A percentile compares a stretch with the other conserved stretches of the same genome.
phyloP scores from a whole-genome alignment of 169 alveolate genomes.

The Plasmodium blacklocki region DNA sequence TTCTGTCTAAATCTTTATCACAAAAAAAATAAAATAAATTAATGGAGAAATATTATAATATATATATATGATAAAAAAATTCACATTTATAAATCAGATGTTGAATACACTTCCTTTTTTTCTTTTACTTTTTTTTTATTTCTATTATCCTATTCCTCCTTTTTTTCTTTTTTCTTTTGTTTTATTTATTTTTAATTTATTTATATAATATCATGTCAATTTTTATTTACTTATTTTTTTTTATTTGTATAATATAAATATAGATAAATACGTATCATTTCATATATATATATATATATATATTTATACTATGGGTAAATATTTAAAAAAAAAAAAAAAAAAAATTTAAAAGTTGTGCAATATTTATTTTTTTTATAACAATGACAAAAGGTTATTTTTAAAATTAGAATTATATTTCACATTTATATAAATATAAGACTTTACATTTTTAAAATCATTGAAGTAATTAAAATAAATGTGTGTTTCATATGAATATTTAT shows the following conservation, averaged over 20 bases:
- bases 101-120: constrained; percentile 25
- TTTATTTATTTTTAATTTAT: no score
- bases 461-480: constrained; percentile 26
- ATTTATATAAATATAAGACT: constrained; percentile 14
- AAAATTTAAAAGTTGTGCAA: constrained; percentile 42
- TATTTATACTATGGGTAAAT: constrained; percentile 11
- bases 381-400: constrained; percentile 20
- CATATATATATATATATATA: constrained; percentile 17
- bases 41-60: constrained; percentile 13
- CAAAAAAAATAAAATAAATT: constrained; percentile 13
- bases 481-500: constrained; percentile 5
- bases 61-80: constrained; percentile 31
- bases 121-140: no score
- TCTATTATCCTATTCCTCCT: no score
- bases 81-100: constrained; percentile 57
- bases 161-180: no score
- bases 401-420: constrained; percentile 25
- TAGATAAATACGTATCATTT: not conserved
- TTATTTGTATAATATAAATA: constrained; percentile 2
- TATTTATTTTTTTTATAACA: constrained; percentile 35
- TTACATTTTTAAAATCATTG: constrained; percentile 3
- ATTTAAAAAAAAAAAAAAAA: constrained; percentile 7
- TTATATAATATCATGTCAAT: no score
- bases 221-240: not conserved
- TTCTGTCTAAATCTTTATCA: constrained; percentile 42